Base-by-base conservation (phyloP, 805 yeast species). In the Candida takata region DNA sequence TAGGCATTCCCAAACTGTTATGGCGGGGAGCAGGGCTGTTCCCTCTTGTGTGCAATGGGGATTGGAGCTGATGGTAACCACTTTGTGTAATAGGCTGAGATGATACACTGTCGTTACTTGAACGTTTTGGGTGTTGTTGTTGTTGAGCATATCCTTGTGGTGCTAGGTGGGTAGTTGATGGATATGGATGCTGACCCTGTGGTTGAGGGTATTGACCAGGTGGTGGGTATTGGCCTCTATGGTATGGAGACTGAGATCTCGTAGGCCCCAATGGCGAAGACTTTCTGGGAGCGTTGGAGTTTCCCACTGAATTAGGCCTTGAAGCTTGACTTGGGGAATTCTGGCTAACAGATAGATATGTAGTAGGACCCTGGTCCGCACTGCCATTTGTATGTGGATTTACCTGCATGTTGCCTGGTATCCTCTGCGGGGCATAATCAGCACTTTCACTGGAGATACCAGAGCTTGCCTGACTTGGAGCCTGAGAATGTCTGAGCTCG, bases 41-140 rank as follows among this genome's bases (percentile, higher is more conserved):
- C 13, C 31, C 29, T 21, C 29, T 32, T 6, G 35, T 25, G 19
- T 29, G 34, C 16, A 20, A 11, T n/a, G 44, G 42, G 8, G 45
- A 40, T 24, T 17, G 24, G 6, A 31, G 27, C 19, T 27, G 33
- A 30, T 34, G 40, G 33, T 13, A 24, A 7, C 15, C 35, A 10
- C 35, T 21, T 9, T 26, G 41, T 10, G 27, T 42, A 9, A 9
- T 27, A 8, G 45, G 37, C n/a, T 41, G 19, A 6, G 47, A 40
- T 2, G 43, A 28, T 3, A 26, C 29, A 29, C 44, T 36, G 2
- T 36, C 39, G 21, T 28, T 34, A 18, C 38, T 33, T 4, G 30
- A 27, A 11, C 37, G 31, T 11, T 19, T 10, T 19, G 29, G 32
- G 1, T 24, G 29, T 18, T 28, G 35, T 10, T 29, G 29, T 14